Conservation (phyloP, 2,329 filamentous ascomycete species). For the Paraphoma sp. region DNA sequence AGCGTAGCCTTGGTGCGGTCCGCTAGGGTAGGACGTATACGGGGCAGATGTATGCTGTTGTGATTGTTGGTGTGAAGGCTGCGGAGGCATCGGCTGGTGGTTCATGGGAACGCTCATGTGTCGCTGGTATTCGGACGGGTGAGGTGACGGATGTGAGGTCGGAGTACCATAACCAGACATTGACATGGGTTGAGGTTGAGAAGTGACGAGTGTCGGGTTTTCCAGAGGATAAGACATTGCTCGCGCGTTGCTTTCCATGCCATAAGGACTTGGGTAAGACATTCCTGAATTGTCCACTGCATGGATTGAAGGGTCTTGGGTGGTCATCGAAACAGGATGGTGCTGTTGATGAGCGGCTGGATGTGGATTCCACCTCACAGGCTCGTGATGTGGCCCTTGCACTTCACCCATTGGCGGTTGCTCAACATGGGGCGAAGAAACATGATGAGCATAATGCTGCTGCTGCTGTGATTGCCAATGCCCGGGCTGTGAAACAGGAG, state of each 20-base stretch:
- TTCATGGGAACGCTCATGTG: slow-evolving; percentile 47
- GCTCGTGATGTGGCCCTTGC: slow-evolving; percentile 32
- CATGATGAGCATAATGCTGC: slow-evolving; percentile 40
- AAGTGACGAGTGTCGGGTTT: slow-evolving; percentile 43
- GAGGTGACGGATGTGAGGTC: slow-evolving; percentile 45
- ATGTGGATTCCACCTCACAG: slow-evolving; percentile 44
- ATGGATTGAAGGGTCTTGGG: slow-evolving; percentile 41
- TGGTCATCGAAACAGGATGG: slow-evolving; percentile 41
- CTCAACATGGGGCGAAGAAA: slow-evolving; percentile 46
- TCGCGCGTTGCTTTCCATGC: slow-evolving; percentile 46
- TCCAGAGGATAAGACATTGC: slow-evolving; percentile 50
- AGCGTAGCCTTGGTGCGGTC: slow-evolving; percentile 41
- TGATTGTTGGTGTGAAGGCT: slow-evolving; percentile 35
- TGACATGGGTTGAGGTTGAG: slow-evolving; percentile 44
- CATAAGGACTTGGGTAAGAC: slow-evolving; percentile 46
- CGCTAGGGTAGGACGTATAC: slow-evolving; percentile 35
- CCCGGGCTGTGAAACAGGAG: slow-evolving; percentile 43
- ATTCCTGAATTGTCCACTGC: slow-evolving; percentile 36
- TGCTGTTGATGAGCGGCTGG: slow-evolving; percentile 41
- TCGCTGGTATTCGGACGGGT: slow-evolving; percentile 45
- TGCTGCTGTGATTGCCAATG: slow-evolving; percentile 46
- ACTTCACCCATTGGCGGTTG: slow-evolving; percentile 40
- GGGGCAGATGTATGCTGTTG: slow-evolving; percentile 37
- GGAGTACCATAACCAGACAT: slow-evolving; percentile 47
- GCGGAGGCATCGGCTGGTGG: slow-evolving; percentile 35